Evolutionary conservation across 2,329 filamentous ascomycete species (phyloP), one percentile per base, ranked within the genome.

Genomic region (Nannizziopsis arthrosporioides): DNA sequence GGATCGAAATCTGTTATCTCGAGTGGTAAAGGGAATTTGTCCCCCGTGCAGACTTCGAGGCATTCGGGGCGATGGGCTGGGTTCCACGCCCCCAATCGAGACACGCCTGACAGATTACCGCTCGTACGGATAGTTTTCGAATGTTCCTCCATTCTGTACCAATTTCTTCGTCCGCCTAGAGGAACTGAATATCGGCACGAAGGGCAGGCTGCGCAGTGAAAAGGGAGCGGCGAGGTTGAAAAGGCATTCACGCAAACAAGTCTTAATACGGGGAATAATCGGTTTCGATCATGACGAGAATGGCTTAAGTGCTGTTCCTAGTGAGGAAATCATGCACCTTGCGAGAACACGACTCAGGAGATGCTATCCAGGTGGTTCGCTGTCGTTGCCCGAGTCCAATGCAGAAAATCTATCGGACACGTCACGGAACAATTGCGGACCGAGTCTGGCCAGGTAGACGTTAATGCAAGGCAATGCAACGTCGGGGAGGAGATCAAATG

Each of bases 51-150:
- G 14, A 15, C 27, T n/a, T 30, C 41, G n/a, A 17, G 5, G 37
- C 57, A 53, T 18, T 76, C 68, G 34, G 70, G 68, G 57, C 73
- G 65, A 51, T 75, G 61, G 15, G 76, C 75, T 39, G 76, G 75
- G 65, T 79, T 74, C 76, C 76, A 78, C 15, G 70, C 69, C 47
- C 68, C 58, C 10, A 55, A 42, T 42, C 55, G 51, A 47, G 44
- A 30, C 38, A 50, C 42, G 27, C 48, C 42, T 40, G 42, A 32
- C 18, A 10, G n/a, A 5, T 36, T 40, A 39, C 43, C 36, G 43
- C 35, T 41, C 17, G 22, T 31, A 47, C 47, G 31, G 41, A 37
- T 36, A 14, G 22, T 34, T n/a, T 15, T 38, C 41, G 38, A 19
- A 42, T 47, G 41, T 14, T 45, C 38, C 19, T 50, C 50, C 50